Base-by-base conservation (phyloP, 345 rosid species). In the Melaleuca quinquenervia region DNA sequence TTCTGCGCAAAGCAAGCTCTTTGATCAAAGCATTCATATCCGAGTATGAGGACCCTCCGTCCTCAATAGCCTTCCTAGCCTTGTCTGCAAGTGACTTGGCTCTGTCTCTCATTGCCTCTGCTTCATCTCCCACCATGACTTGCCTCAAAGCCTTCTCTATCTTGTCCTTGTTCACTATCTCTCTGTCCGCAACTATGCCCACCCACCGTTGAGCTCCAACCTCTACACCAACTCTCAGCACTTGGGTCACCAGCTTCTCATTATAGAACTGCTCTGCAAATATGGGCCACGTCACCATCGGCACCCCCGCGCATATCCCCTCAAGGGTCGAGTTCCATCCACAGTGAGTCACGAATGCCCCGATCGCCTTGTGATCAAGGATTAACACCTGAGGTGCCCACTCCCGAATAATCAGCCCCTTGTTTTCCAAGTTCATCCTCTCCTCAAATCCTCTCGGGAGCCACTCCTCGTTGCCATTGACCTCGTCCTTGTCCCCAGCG, bases 331-430 rank as follows among this genome's bases (percentile, higher is more conserved):
- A 93, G 90, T 94, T 94, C 96, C 94, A 93, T 3, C 94, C 92
- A 0, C 95, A 94, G 5, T 92, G 95, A 0, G 93, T 92, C 87
- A 94, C 87, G 44, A 95, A 93, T n/a, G 90, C 94, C 26, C 93
- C 94, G 0, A 90, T 84, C 0, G 93, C 91, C 84, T 85, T 87
- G 83, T 95, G 94, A 11, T 91, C 92, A 27, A 95, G 94, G 82
- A 95, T 93, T 76, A 94, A 18, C 26, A 94, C 89, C 56, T 95
- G 95, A 0, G 95, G 95, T 0, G 93, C 94, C 95, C 98, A 95
- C 6, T 94, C 96, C 14, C 88, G 86, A 64, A 94, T 91, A 24
- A 94, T 89, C 5, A 94, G 32, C 29, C 98, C 94, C 56, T 24
- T 90, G 5, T 85, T 90, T 82, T 70, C 86, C 1, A n/a, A 44